Conservation (phyloP, 306 rosid species). For the Albizia julibrissin region DNA sequence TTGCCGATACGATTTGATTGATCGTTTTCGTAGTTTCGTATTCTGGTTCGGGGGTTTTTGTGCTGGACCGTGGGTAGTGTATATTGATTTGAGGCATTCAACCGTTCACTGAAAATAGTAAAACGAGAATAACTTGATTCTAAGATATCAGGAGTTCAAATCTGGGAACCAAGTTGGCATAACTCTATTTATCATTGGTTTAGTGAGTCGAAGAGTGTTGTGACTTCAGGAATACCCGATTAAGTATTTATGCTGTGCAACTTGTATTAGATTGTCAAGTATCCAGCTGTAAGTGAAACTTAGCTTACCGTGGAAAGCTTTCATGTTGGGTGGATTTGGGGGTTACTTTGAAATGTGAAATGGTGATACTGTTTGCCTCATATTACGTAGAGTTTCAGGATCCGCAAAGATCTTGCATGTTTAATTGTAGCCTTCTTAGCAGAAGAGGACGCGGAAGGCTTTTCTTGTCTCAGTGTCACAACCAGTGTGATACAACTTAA, state of each 20-base stretch:
- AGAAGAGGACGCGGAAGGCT: constrained; percentile 14
- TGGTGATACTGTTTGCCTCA: constrained; percentile 17
- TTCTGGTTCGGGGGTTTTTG: background rate
- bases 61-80: constrained; percentile 23
- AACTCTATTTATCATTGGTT: background rate
- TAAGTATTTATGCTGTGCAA: background rate
- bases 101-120: background rate
- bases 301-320: background rate
- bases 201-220: background rate
- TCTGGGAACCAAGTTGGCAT: background rate
- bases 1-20: background rate
- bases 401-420: background rate
- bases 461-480: background rate
- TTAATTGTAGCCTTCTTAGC: constrained; percentile 3
- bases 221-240: background rate
- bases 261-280: background rate
- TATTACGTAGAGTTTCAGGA: constrained; percentile 2
- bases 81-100: background rate
- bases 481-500: background rate
- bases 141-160: background rate
- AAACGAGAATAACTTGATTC: background rate
- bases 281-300: background rate
- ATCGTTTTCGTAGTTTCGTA: background rate
- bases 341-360: background rate
- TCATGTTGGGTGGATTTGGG: background rate